phyloP scores from a whole-genome alignment of 345 rosid genomes.

The thale cress (Arabidopsis thaliana) region TAIR10.1 NC_003074.8:7172501-7173000 shows the following conservation, averaged over 20 bases:
- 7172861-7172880: slow-evolving; percentile 86
- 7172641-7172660: slow-evolving; percentile 89
- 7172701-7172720: slow-evolving; percentile 17
- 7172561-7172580: slow-evolving; percentile 83
- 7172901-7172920: slow-evolving; percentile 67
- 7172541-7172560: slow-evolving; percentile 44
- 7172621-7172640: slow-evolving; percentile 92
- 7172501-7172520: slow-evolving; percentile 10
- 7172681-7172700: slow-evolving; percentile 26
- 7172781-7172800: slow-evolving; percentile 85
- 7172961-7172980: slow-evolving; percentile 16
- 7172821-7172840: slow-evolving; percentile 65
- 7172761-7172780: slow-evolving; percentile 87
- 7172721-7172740: slow-evolving; percentile 51
- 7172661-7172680: slow-evolving; percentile 9
- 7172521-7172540: slow-evolving; percentile 20
- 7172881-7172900: slow-evolving; percentile 55
- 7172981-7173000: slow-evolving; percentile 9
- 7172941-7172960: slow-evolving; percentile 65
- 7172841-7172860: slow-evolving; percentile 71
- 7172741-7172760: slow-evolving; percentile 79
- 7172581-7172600: slow-evolving; percentile 96
- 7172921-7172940: slow-evolving; percentile 97
- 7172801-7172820: slow-evolving; percentile 75
- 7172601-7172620: slow-evolving; percentile 97